These are phyloP conservation scores for Lumnitzera littorea DNA, from an alignment of 345 rosid genomes.

Conservation along the genomic window DNA sequence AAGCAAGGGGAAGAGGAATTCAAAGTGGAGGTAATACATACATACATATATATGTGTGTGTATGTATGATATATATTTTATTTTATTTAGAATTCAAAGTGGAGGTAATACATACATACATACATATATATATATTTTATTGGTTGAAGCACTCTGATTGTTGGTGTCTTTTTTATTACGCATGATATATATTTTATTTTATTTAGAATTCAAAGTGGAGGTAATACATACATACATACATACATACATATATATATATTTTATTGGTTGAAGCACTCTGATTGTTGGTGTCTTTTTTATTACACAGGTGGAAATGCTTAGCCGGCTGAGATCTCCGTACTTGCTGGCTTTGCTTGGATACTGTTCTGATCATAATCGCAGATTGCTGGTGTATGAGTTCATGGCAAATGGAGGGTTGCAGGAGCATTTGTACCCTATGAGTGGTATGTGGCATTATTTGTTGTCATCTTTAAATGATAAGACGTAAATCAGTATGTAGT, in stretches of 20 bases:
- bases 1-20: conserved; percentile 94
- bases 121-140: no score
- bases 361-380: conserved; percentile 57
- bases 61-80: no score
- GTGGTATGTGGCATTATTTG: conserved; percentile 29
- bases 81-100: no score
- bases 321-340: conserved; percentile 66
- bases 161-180: background rate
- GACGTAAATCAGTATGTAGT: no score
- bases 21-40: conserved; percentile 57
- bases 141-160: no score
- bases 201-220: no score
- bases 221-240: no score
- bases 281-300: background rate
- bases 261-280: no score
- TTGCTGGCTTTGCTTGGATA: conserved; percentile 74
- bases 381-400: conserved; percentile 71
- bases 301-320: conserved; percentile 67
- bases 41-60: no score
- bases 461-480: no score
- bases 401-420: conserved; percentile 86
- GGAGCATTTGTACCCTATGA: conserved; percentile 69
- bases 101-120: no score
- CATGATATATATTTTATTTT: background rate
- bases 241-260: no score